These are phyloP conservation scores for Fusarium coicis DNA, from an alignment of 2,329 filamentous ascomycete genomes.

Conservation along the genomic window DNA sequence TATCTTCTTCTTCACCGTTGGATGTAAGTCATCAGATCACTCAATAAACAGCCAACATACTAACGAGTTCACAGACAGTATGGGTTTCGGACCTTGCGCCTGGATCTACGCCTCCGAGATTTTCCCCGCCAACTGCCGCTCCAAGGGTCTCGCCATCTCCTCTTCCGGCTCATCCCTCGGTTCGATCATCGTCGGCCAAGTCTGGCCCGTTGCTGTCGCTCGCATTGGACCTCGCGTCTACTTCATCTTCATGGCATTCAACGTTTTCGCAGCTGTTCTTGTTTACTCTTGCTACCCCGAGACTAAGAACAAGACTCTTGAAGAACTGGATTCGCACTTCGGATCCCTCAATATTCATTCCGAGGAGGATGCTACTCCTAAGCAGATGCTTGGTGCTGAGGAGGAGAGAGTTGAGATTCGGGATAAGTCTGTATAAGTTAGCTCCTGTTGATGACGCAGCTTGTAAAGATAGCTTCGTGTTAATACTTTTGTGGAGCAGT, in stretches of 20 bases:
- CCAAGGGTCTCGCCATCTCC: slow-evolving; percentile 15
- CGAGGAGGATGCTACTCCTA: slow-evolving; percentile 14
- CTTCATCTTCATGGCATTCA: slow-evolving; percentile 22
- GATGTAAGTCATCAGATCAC: background rate
- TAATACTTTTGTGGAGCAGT: fast-evolving
- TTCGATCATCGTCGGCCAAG: slow-evolving; percentile 17
- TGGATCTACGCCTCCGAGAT: slow-evolving; percentile 26
- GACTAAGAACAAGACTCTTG: slow-evolving; percentile 15
- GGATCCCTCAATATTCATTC: slow-evolving; percentile 18
- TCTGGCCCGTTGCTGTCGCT: slow-evolving; percentile 12
- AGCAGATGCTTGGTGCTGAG: slow-evolving; percentile 17
- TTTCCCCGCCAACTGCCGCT: slow-evolving; percentile 20
- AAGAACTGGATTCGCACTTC: slow-evolving; percentile 19
- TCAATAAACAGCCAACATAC: no score
- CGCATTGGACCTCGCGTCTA: slow-evolving; percentile 7
- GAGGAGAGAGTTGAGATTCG: slow-evolving; percentile 1
- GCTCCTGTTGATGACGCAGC: fast-evolving
- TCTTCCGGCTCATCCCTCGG: slow-evolving; percentile 14
- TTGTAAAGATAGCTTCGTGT: background rate
- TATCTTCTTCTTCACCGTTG: slow-evolving; percentile 17
- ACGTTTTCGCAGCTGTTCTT: slow-evolving; percentile 5
- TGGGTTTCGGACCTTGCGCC: slow-evolving; percentile 15
- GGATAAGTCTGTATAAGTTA: background rate
- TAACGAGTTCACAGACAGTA: background rate
- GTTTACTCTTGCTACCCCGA: slow-evolving; percentile 20